These are phyloP conservation scores for Zymoseptoria ardabiliae DNA, from an alignment of 2,329 filamentous ascomycete species.

Conservation along the genomic window DNA sequence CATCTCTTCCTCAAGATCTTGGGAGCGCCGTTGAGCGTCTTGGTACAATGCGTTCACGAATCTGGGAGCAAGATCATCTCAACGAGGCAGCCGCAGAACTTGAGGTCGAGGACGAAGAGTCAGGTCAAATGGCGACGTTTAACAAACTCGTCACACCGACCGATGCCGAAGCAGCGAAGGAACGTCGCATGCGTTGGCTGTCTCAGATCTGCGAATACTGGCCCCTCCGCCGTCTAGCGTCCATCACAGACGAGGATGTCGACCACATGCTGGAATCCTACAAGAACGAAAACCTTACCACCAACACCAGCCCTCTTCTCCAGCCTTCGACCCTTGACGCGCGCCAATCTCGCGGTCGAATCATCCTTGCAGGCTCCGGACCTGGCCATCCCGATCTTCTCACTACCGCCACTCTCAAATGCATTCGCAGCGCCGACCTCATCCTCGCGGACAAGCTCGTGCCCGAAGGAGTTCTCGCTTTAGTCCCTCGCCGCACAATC, in stretches of 20 bases:
- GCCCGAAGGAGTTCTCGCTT: slow-evolving; percentile 73
- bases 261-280: slow-evolving; percentile 70
- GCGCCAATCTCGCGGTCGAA: slow-evolving; percentile 50
- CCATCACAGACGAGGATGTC: slow-evolving; percentile 73
- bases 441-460: slow-evolving; percentile 81
- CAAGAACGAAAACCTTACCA: slow-evolving; percentile 33
- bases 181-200: slow-evolving; percentile 82
- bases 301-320: slow-evolving; percentile 23
- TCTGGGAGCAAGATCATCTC: slow-evolving; percentile 67
- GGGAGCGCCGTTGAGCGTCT: slow-evolving; percentile 71
- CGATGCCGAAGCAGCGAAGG: slow-evolving; percentile 67
- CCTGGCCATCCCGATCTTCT: slow-evolving; percentile 89
- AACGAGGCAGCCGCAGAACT: slow-evolving; percentile 39
- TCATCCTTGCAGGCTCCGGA: slow-evolving; percentile 85
- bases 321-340: slow-evolving; percentile 25
- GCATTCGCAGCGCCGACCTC: slow-evolving; percentile 67
- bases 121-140: slow-evolving; percentile 72
- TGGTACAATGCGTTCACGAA: slow-evolving; percentile 62
- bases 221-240: slow-evolving; percentile 75
- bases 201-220: slow-evolving; percentile 98
- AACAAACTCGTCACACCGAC: slow-evolving; percentile 73
- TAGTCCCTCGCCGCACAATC: slow-evolving; percentile 81
- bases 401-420: slow-evolving; percentile 72
- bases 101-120: slow-evolving; percentile 50
- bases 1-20: slow-evolving; percentile 66